Evolutionary conservation across 495 filamentous ascomycete species (phyloP).

Genomic region (Penicillium egyptiacum): DNA sequence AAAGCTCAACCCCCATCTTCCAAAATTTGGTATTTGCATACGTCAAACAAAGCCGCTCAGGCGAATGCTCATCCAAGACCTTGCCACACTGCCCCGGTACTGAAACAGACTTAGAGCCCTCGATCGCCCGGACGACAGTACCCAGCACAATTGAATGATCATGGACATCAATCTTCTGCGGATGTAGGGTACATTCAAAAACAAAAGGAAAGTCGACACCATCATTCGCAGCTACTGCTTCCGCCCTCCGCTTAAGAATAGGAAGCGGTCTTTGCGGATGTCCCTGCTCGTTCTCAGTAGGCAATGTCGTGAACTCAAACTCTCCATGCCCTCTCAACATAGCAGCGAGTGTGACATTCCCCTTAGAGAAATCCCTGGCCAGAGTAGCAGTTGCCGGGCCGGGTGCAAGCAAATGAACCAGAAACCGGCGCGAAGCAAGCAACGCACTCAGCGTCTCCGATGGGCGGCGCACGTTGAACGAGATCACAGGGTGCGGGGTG

Average conservation of each 20-base stretch:
- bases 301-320: conserved; percentile 38
- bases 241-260: conserved; percentile 29
- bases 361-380: conserved; percentile 46
- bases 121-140: conserved; percentile 30
- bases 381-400: conserved; percentile 32
- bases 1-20: conserved; percentile 44
- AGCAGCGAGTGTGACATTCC: conserved; percentile 34
- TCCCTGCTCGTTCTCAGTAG: not conserved
- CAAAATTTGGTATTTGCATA: conserved; percentile 50
- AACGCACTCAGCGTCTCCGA: conserved; percentile 71
- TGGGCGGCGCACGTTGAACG: conserved; percentile 76
- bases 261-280: conserved; percentile 28
- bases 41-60: conserved; percentile 37
- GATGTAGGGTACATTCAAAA: conserved; percentile 42
- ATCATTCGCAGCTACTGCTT: not conserved
- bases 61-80: conserved; percentile 16
- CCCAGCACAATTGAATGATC: conserved; percentile 49
- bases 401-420: conserved; percentile 44
- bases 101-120: conserved; percentile 10
- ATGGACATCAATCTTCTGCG: conserved; percentile 40
- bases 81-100: not conserved
- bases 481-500: conserved; percentile 63
- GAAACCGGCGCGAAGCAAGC: conserved; percentile 42
- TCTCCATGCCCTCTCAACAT: conserved; percentile 34
- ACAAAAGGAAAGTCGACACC: conserved; percentile 39